A percentile compares a stretch with the other conserved stretches of the same genome.
Conservation (phyloP, 257 asterid genomes). For the Buddleja alternifolia region DNA sequence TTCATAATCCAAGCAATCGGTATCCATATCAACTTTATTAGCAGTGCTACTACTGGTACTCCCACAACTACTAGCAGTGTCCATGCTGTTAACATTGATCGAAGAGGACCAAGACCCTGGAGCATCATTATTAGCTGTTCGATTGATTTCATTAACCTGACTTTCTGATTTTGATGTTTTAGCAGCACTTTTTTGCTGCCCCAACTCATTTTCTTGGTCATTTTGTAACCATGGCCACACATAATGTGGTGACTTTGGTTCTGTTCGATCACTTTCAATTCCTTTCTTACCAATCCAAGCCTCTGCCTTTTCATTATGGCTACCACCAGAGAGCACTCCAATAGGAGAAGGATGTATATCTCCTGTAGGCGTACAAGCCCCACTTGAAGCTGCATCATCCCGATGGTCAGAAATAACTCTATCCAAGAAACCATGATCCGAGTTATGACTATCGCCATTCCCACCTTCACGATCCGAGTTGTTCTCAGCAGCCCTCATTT, state of each 20-base stretch:
- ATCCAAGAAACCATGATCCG: constrained; percentile 60
- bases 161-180: constrained; percentile 48
- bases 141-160: constrained; percentile 50
- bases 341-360: constrained; percentile 67
- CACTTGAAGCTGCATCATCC: constrained; percentile 91
- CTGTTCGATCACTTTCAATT: constrained; percentile 63
- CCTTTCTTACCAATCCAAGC: constrained; percentile 80
- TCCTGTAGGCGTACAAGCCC: constrained; percentile 86
- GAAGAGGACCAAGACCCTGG: constrained; percentile 90
- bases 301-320: constrained; percentile 68
- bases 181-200: constrained; percentile 44
- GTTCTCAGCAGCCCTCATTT: constrained; percentile 68
- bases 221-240: constrained; percentile 75
- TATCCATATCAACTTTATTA: constrained; percentile 72
- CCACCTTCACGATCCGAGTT: constrained; percentile 65
- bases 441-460: constrained; percentile 61
- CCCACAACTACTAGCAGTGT: constrained; percentile 91
- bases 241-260: constrained; percentile 57
- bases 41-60: constrained; percentile 76
- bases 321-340: constrained; percentile 60
- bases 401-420: constrained; percentile 48
- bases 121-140: constrained; percentile 62
- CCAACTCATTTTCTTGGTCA: constrained; percentile 63
- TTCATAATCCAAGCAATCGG: constrained; percentile 84
- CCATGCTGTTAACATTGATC: constrained; percentile 76